phyloP scores from a whole-genome alignment of 2,329 filamentous ascomycete species.

The Paraphaeosphaeria minitans region DNA sequence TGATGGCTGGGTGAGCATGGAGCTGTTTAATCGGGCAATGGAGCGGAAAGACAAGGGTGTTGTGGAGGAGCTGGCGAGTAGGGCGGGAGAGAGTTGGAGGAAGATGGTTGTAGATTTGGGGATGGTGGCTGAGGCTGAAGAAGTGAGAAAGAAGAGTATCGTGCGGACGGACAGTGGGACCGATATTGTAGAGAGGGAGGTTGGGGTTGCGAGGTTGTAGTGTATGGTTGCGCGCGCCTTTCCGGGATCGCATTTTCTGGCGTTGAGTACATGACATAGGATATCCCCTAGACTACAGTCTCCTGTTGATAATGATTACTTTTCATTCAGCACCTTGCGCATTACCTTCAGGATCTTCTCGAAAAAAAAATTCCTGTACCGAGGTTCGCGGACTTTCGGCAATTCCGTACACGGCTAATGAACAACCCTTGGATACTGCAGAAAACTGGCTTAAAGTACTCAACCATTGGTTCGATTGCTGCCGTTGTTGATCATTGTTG shows the following conservation, averaged over 20 bases:
- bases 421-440: too few species aligned
- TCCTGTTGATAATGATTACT: neutral
- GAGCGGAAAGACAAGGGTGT: conserved; percentile 57
- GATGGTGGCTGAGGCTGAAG: conserved; percentile 18
- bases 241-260: neutral
- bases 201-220: conserved; percentile 13
- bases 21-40: conserved; percentile 70
- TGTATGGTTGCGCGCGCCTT: neutral
- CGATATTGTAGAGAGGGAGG: conserved; percentile 1
- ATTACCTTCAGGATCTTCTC: neutral
- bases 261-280: neutral
- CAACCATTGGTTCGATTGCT: too few species aligned
- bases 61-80: conserved; percentile 60
- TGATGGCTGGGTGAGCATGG: conserved; percentile 72
- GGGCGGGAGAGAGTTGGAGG: conserved; percentile 59
- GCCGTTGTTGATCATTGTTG: too few species aligned
- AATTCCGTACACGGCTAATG: too few species aligned
- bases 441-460: too few species aligned
- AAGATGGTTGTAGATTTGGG: conserved; percentile 52
- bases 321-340: neutral
- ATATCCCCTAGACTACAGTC: neutral
- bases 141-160: conserved; percentile 4
- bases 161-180: conserved; percentile 21
- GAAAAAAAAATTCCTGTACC: neutral
- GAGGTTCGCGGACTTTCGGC: too few species aligned